phyloP scores from a whole-genome alignment of 2,329 filamentous ascomycete genomes.

The Orbilia quercus region DNA sequence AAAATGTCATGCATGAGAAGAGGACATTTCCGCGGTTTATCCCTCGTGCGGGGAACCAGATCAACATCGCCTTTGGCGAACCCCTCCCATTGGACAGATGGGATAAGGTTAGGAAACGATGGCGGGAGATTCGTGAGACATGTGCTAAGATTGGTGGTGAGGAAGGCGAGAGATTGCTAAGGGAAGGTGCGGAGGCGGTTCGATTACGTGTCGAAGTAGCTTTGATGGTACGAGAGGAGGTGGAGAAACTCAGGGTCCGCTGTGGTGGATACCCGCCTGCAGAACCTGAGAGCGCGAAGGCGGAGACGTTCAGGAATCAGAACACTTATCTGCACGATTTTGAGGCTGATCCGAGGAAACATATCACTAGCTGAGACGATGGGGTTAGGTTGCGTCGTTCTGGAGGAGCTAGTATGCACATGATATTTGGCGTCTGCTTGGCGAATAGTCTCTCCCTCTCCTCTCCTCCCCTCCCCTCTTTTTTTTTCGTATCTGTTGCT shows the following conservation, averaged over 20 bases:
- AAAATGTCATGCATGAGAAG: constrained; percentile 87
- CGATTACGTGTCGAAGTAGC: constrained; percentile 83
- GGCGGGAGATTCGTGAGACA: constrained; percentile 74
- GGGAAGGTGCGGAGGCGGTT: constrained; percentile 78
- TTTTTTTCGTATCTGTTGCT: too few species aligned
- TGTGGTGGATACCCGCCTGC: constrained; percentile 83
- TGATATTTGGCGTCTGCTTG: constrained; percentile 6
- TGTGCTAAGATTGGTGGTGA: constrained; percentile 65
- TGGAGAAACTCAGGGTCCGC: constrained; percentile 78
- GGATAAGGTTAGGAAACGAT: constrained; percentile 78
- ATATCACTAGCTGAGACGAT: constrained; percentile 37
- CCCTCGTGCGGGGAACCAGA: constrained; percentile 76
- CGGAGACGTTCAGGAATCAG: constrained; percentile 73
- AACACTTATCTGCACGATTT: constrained; percentile 40
- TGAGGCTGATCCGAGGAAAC: constrained; percentile 50
- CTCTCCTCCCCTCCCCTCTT: constrained; percentile 17
- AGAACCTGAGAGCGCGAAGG: constrained; percentile 78
- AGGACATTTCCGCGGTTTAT: constrained; percentile 82
- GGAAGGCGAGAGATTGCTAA: constrained; percentile 62
- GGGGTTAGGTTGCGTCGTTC: background rate
- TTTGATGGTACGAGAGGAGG: constrained; percentile 78
- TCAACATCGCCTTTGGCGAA: constrained; percentile 82
- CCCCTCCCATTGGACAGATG: constrained; percentile 76
- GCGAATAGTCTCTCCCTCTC: background rate
- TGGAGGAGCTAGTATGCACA: background rate